phyloP scores from a whole-genome alignment of 768 basidiomycete genomes.

The Boletus rex-veris region DNA sequence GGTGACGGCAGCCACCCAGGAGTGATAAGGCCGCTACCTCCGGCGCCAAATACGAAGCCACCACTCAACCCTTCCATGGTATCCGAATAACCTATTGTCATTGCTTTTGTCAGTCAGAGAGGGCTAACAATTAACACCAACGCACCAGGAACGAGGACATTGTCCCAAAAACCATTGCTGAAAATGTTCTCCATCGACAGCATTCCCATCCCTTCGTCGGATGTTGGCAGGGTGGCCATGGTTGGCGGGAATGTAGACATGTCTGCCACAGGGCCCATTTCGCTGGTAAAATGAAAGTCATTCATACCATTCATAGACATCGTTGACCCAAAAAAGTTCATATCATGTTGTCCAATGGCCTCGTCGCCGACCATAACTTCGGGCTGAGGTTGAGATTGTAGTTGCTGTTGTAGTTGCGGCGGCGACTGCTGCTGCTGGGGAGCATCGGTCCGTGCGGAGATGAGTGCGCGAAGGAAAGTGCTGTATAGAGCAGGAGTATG shows the following conservation, averaged over 20 bases:
- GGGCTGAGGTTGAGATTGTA: constrained; percentile 11
- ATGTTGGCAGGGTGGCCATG: constrained; percentile 55
- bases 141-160: constrained; percentile 79
- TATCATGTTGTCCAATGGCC: constrained; percentile 22
- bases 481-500: constrained; percentile 93
- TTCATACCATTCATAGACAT: constrained; percentile 26
- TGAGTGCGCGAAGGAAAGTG: constrained; percentile 74
- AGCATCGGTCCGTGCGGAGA: constrained; percentile 47
- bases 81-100: constrained; percentile 63
- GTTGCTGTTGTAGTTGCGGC: not conserved
- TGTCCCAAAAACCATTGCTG: constrained; percentile 83
- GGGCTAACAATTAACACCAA: constrained; percentile 8
- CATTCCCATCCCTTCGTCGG: constrained; percentile 42
- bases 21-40: constrained; percentile 81
- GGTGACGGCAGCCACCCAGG: constrained; percentile 63
- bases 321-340: constrained; percentile 26
- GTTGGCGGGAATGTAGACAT: constrained; percentile 87
- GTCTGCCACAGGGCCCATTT: constrained; percentile 83
- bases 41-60: constrained; percentile 81
- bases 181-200: constrained; percentile 83
- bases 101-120: constrained; percentile 1
- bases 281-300: constrained; percentile 71
- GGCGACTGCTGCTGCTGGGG: constrained; percentile 22
- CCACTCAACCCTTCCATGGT: constrained; percentile 80
- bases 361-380: constrained; percentile 23